Conservation (phyloP, 257 asterid species). For the Handroanthus guayacan region DNA sequence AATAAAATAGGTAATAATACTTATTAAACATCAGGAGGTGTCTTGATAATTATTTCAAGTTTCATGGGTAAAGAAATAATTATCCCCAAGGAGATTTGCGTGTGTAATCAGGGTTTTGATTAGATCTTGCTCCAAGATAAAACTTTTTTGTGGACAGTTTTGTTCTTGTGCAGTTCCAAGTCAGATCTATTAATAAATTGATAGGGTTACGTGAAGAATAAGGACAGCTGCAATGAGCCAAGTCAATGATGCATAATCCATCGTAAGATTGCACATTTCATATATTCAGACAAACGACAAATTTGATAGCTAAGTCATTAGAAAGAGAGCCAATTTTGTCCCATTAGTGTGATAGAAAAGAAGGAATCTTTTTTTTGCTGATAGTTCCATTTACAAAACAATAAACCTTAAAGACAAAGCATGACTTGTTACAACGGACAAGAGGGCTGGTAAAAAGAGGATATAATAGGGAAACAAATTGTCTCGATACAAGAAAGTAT, state of each 20-base stretch:
- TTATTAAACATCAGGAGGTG: no score
- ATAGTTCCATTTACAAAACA: no score
- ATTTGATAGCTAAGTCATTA: neutral
- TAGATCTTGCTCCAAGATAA: neutral
- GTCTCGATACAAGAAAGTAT: no score
- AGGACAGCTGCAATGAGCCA: neutral
- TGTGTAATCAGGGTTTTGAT: neutral
- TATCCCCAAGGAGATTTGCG: neutral
- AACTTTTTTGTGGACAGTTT: neutral
- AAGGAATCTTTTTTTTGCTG: no score
- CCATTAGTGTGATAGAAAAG: neutral
- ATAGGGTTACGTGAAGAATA: no score
- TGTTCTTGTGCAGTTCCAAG: neutral
- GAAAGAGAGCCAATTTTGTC: neutral
- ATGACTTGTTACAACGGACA: neutral
- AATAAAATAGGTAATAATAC: no score
- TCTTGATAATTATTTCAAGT: no score
- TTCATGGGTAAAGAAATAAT: no score
- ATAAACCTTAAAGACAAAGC: neutral
- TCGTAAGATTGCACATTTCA: neutral
- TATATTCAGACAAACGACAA: neutral
- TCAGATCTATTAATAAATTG: neutral
- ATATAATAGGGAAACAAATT: neutral
- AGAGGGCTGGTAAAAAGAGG: neutral
- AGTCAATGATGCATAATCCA: neutral